Base-by-base conservation (phyloP, 2,329 filamentous ascomycete species). In the Botrytis pseudocinerea region DNA sequence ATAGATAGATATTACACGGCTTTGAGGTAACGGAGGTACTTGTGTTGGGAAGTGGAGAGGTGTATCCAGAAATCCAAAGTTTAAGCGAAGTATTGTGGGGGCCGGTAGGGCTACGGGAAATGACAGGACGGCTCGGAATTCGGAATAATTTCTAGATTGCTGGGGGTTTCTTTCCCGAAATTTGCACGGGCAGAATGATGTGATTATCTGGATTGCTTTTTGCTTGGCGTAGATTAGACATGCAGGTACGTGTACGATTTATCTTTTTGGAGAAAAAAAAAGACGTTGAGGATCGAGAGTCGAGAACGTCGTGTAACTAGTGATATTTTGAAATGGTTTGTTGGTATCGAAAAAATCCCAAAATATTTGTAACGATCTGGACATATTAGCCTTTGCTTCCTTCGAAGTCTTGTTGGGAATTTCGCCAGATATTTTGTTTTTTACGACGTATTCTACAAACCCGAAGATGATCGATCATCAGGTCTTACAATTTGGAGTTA, bases 81-180 rank as follows among this genome's bases (percentile, higher is more conserved):
- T 40, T 54, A 54, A 68, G 64, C 46, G 64, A 54, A 25, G 16
- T 68, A 54, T 63, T 28, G 64, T 66, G 64, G 64, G 64, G 48
- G 9, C 8, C 8, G 18, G 25, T 68, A 68, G 35, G 65, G 65
- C 65, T 68, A 68, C 46, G 25, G 35, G 35, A 14, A 68, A 18
- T n/a, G 48, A 54, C 25, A 16, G 48, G 12, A 62, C 35, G 60
- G 60, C 2, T n/a, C 60, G 60, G 38, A 62, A 38, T 42, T 42
- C 60, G 38, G 60, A 63, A 42, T 28, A 44, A 42, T 44, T 44
- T 42, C 25, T 63, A 42, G 60, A 42, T 62, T 62, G 38, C 42
- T 44, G 44, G 32, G 44, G 54, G 40, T 4, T 40, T 54, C 14
- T 54, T 68, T 7, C 25, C 65, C 48, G 48, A 57, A 42, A 68